Percentiles rank a stretch among this genome's conserved stretches.
Evolutionary conservation across 345 rosid genomes (phyloP).

Genomic region (Camelina sativa): DNA sequence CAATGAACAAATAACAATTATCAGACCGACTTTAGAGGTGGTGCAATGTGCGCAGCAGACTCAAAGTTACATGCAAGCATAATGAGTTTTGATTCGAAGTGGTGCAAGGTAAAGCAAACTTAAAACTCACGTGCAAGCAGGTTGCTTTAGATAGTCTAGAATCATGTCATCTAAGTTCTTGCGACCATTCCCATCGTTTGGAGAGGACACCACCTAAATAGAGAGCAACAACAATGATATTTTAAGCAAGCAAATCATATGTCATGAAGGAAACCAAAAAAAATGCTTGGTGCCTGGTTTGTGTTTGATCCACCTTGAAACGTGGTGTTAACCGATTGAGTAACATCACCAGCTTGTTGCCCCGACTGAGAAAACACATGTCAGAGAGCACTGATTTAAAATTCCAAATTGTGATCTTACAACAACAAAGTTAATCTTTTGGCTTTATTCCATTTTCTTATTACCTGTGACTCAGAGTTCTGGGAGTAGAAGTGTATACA

Average conservation of each 20-base stretch:
- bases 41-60: slow-evolving; percentile 27
- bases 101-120: neutral
- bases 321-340: slow-evolving; percentile 40
- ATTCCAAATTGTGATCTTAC: neutral
- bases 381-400: neutral
- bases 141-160: slow-evolving; percentile 76
- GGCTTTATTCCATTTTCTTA: neutral
- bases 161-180: slow-evolving; percentile 78
- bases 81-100: neutral
- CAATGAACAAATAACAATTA: slow-evolving; percentile 28
- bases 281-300: slow-evolving; percentile 44
- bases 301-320: slow-evolving; percentile 46
- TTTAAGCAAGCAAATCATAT: neutral
- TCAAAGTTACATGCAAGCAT: neutral
- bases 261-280: slow-evolving; percentile 9
- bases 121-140: slow-evolving; percentile 68
- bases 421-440: slow-evolving; percentile 8
- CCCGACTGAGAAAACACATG: slow-evolving; percentile 27
- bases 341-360: slow-evolving; percentile 46
- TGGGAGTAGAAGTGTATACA: slow-evolving; percentile 70
- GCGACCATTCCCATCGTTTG: slow-evolving; percentile 59
- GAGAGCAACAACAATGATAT: neutral
- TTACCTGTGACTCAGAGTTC: slow-evolving; percentile 69
- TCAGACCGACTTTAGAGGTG: neutral
- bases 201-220: slow-evolving; percentile 57